Conservation (phyloP, 2,329 filamentous ascomycete genomes). For the Lachnellula suecica region DNA sequence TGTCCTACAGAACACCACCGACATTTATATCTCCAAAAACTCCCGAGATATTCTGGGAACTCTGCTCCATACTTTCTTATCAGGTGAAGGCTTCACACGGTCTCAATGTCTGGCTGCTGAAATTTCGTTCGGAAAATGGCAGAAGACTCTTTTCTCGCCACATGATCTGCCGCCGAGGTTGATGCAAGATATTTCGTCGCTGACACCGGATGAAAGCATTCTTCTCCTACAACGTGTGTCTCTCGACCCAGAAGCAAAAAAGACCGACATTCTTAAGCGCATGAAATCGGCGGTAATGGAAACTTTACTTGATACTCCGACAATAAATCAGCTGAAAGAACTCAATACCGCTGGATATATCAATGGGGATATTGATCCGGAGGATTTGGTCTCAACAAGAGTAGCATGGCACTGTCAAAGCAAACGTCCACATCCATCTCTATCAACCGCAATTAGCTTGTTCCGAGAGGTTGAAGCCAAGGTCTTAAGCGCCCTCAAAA, state of each 20-base stretch:
- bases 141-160: slow-evolving; percentile 28
- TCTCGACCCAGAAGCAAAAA: slow-evolving; percentile 5
- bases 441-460: slow-evolving; percentile 34
- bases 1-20: slow-evolving; percentile 12
- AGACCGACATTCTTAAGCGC: slow-evolving; percentile 28
- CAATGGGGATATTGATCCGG: slow-evolving; percentile 33
- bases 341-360: slow-evolving; percentile 40
- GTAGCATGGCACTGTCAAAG: slow-evolving; percentile 41
- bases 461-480: slow-evolving; percentile 37
- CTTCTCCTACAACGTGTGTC: slow-evolving; percentile 36
- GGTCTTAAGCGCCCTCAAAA: slow-evolving; percentile 10
- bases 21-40: slow-evolving; percentile 43
- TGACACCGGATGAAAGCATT: slow-evolving; percentile 41
- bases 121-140: slow-evolving; percentile 37
- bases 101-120: slow-evolving; percentile 41
- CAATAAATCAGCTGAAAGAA: slow-evolving; percentile 38
- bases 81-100: slow-evolving; percentile 38
- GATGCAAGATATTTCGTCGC: slow-evolving; percentile 39
- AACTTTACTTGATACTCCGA: slow-evolving; percentile 38
- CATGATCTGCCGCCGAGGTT: slow-evolving; percentile 35
- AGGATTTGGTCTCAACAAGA: slow-evolving; percentile 36
- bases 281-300: slow-evolving; percentile 35
- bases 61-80: slow-evolving; percentile 45
- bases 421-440: slow-evolving; percentile 34
- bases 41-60: slow-evolving; percentile 41